Conservation (phyloP, 495 filamentous ascomycete species). For the Bryoglossum gracile region DNA sequence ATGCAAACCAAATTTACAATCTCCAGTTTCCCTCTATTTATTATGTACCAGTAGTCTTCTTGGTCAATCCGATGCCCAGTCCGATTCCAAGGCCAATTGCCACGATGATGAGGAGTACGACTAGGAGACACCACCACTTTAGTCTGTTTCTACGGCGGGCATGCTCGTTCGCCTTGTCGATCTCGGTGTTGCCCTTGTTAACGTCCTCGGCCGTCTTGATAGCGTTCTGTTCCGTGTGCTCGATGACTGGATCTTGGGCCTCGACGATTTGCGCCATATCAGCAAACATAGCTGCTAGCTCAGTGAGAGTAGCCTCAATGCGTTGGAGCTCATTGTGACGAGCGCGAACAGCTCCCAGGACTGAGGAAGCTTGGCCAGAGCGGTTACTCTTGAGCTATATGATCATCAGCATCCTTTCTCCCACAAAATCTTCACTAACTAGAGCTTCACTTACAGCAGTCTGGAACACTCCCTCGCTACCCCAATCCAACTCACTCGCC, state of each 20-base stretch:
- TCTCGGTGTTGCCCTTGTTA: slow-evolving; percentile 50
- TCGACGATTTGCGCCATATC: slow-evolving; percentile 60
- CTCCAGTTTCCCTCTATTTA: too few species aligned
- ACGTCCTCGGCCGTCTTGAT: slow-evolving; percentile 50
- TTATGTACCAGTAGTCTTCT: too few species aligned
- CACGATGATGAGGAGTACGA: slow-evolving; percentile 49
- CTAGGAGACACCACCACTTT: slow-evolving; percentile 64
- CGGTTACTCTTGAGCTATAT: slow-evolving; percentile 61
- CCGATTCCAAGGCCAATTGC: slow-evolving; percentile 42
- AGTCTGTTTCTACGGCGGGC: slow-evolving; percentile 52
- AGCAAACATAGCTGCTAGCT: slow-evolving; percentile 58
- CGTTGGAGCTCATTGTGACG: slow-evolving; percentile 68
- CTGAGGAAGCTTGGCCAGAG: slow-evolving; percentile 54
- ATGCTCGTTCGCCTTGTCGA: slow-evolving; percentile 52
- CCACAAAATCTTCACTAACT: too few species aligned
- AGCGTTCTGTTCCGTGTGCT: slow-evolving; percentile 47
- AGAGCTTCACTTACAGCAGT: slow-evolving; percentile 57
- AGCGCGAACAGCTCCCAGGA: slow-evolving; percentile 65
- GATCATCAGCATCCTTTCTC: slow-evolving; percentile 12
- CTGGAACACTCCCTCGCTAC: slow-evolving; percentile 69
- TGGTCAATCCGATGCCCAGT: slow-evolving; percentile 21
- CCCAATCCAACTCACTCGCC: slow-evolving; percentile 61
- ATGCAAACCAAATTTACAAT: too few species aligned
- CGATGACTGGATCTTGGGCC: slow-evolving; percentile 51
- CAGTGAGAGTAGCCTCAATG: slow-evolving; percentile 59